Conservation (phyloP, 495 filamentous ascomycete genomes). For the Polyplosphaeria fusca region DNA sequence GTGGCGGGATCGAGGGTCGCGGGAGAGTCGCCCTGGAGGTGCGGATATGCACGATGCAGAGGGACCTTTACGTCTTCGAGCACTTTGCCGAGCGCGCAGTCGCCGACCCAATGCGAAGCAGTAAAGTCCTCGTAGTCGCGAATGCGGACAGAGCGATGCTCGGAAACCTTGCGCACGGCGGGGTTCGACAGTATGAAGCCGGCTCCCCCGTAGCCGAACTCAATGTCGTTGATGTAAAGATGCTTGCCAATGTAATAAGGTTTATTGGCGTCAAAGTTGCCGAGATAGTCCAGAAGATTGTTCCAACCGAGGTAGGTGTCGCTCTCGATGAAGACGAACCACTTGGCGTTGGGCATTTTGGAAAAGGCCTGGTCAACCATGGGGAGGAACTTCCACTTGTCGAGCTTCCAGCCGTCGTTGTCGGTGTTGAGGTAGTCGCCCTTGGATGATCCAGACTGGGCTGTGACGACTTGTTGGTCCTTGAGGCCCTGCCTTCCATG, state of each 20-base stretch:
- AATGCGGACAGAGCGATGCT: conserved; percentile 23
- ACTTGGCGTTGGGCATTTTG: conserved; percentile 30
- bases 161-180: conserved; percentile 22
- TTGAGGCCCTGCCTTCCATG: conserved; percentile 20
- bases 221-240: conserved; percentile 31
- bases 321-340: conserved; percentile 36
- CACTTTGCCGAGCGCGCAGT: conserved; percentile 28
- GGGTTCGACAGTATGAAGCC: conserved; percentile 31
- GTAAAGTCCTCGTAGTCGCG: conserved; percentile 31
- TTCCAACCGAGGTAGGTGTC: conserved; percentile 34
- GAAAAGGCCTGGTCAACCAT: conserved; percentile 24
- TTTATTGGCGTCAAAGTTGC: conserved; percentile 26
- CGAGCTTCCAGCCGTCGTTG: conserved; percentile 33
- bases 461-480: conserved; percentile 15
- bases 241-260: conserved; percentile 33
- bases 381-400: conserved; percentile 37
- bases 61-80: conserved; percentile 29
- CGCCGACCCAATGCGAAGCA: conserved; percentile 25
- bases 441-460: conserved; percentile 23
- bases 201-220: conserved; percentile 32
- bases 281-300: conserved; percentile 34
- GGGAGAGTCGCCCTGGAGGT: conserved; percentile 29
- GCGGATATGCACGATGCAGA: conserved; percentile 23
- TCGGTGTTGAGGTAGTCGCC: conserved; percentile 26
- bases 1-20: conserved; percentile 20